phyloP scores from a whole-genome alignment of 2,329 filamentous ascomycete species.

The Ceratocystis papillata region DNA sequence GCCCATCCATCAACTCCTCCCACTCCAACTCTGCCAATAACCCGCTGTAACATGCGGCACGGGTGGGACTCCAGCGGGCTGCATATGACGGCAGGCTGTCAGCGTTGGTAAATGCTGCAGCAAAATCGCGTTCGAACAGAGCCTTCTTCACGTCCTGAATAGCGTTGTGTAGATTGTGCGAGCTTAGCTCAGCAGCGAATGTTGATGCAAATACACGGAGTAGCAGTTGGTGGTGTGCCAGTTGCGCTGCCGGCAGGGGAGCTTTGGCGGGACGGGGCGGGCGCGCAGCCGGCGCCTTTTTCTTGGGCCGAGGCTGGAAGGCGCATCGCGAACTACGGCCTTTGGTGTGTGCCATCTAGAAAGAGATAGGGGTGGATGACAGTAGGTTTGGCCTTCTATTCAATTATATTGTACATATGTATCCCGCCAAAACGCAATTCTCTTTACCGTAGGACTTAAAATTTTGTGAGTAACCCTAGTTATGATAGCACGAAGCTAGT shows the following conservation, averaged over 20 bases:
- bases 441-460: neutral
- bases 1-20: neutral
- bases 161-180: constrained; percentile 40
- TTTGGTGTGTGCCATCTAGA: constrained; percentile 21
- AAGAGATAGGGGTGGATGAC: neutral
- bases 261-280: constrained; percentile 12
- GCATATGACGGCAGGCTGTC: constrained; percentile 73
- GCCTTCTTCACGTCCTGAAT: constrained; percentile 79
- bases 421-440: too few relatives aligned
- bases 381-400: neutral
- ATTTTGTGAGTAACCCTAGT: constrained; percentile 7
- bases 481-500: neutral
- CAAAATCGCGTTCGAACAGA: constrained; percentile 77
- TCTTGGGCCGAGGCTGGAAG: constrained; percentile 24
- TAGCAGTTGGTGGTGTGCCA: constrained; percentile 31
- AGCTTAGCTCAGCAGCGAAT: constrained; percentile 44
- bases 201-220: constrained; percentile 62
- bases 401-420: too few relatives aligned
- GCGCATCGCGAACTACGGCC: constrained; percentile 23
- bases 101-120: constrained; percentile 60
- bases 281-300: constrained; percentile 10
- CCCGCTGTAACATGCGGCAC: constrained; percentile 68
- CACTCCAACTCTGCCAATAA: constrained; percentile 33
- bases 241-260: constrained; percentile 7
- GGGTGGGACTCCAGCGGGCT: constrained; percentile 77